phyloP scores from a whole-genome alignment of 2,329 filamentous ascomycete genomes.

The Hortaea werneckii region DNA sequence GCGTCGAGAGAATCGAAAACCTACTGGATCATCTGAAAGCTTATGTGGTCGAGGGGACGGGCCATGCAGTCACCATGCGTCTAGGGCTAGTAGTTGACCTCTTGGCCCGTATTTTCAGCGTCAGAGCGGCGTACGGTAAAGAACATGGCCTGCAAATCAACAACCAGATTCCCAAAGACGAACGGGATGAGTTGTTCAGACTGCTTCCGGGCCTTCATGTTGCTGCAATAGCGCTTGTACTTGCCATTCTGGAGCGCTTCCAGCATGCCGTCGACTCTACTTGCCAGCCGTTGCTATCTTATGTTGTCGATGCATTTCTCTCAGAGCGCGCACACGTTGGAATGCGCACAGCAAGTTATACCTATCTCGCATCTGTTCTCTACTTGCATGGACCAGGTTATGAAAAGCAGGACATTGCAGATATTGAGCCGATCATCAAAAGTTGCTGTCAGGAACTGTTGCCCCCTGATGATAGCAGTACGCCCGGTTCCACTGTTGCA shows the following conservation, averaged over 20 bases:
- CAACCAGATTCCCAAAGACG: slow-evolving; percentile 64
- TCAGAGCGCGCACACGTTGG: slow-evolving; percentile 6
- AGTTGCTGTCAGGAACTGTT: slow-evolving; percentile 68
- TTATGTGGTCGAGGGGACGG: slow-evolving; percentile 55
- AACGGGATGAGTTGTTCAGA: slow-evolving; percentile 69
- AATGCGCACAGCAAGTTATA: slow-evolving; percentile 42
- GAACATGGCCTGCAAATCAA: slow-evolving; percentile 51
- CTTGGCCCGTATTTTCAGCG: slow-evolving; percentile 56
- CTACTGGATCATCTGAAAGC: slow-evolving; percentile 56
- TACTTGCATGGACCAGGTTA: slow-evolving; percentile 54
- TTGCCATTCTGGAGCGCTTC: slow-evolving; percentile 48
- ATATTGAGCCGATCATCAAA: slow-evolving; percentile 52
- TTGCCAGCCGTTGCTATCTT: slow-evolving; percentile 57
- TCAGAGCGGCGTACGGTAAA: slow-evolving; percentile 37
- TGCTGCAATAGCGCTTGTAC: slow-evolving; percentile 55
- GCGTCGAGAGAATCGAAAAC: slow-evolving; percentile 57
- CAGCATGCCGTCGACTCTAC: slow-evolving; percentile 49
- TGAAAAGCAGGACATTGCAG: slow-evolving; percentile 53
- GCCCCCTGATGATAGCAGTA: slow-evolving; percentile 27
- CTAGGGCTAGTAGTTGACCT: slow-evolving; percentile 60
- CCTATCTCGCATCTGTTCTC: slow-evolving; percentile 48
- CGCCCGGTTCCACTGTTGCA: neutral
- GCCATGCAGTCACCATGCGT: slow-evolving; percentile 55
- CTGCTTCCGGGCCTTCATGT: slow-evolving; percentile 65
- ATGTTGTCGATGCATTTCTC: slow-evolving; percentile 51